Evolutionary conservation across 2,329 filamentous ascomycete species (phyloP).

Genomic region (Cladorrhinum sp.): DNA sequence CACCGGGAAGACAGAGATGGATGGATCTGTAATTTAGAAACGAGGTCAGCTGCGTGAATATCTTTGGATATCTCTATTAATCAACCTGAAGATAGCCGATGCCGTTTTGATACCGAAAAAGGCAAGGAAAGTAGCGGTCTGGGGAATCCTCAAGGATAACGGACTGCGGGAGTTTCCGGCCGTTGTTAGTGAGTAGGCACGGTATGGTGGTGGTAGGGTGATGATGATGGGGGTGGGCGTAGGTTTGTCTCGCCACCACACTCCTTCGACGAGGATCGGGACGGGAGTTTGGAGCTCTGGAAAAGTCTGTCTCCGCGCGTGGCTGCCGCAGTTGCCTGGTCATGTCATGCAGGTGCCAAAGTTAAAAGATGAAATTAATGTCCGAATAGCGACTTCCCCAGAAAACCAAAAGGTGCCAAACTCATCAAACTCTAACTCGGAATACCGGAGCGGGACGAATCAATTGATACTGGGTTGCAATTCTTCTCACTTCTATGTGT

Average conservation of each 20-base stretch:
- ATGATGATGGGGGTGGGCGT: too few relatives aligned
- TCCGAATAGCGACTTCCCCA: neutral
- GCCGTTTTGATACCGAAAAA: neutral
- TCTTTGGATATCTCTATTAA: too few relatives aligned
- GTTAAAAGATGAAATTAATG: neutral
- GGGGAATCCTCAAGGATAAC: neutral
- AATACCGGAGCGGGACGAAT: too few relatives aligned
- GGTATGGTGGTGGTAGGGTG: too few relatives aligned
- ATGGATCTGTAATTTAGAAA: neutral
- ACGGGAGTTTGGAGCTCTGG: neutral
- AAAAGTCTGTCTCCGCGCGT: neutral
- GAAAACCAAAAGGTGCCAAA: neutral
- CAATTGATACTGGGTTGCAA: too few relatives aligned
- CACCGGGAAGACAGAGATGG: neutral
- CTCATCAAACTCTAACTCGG: neutral
- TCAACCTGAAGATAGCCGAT: too few relatives aligned
- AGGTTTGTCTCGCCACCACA: too few relatives aligned
- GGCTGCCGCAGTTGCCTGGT: neutral
- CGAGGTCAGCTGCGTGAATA: neutral
- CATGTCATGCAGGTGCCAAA: neutral
- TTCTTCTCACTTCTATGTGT: too few relatives aligned
- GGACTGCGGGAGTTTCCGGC: conserved; percentile 3
- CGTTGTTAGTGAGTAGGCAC: neutral
- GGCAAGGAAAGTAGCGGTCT: conserved; percentile 2
- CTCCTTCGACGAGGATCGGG: neutral